Base-by-base conservation (phyloP, 768 basidiomycete genomes). In the Termitomyces sp. region DNA sequence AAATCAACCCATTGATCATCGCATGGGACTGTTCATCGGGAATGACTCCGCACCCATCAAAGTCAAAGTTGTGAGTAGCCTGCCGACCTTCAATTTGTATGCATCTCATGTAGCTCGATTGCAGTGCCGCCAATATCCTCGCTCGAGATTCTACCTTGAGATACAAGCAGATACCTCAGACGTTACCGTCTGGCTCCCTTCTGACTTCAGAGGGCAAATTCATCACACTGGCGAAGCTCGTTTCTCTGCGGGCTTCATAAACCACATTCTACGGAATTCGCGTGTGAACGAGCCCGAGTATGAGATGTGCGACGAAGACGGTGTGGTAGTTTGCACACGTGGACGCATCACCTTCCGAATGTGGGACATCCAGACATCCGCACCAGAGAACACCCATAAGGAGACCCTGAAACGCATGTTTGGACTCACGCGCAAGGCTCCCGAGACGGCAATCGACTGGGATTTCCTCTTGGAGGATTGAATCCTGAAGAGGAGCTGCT, bases 381-480 rank as follows among this genome's bases (percentile, higher is more conserved):
- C 81, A 46, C 84, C 87, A 20, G 89, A 91, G 68, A 82, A 79
- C 47, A 56, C 72, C 47, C 80, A 79, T 56, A 84, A 80, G 68
- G 89, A 90, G 71, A 72, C 77, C 2, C 68, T 85, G 62, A 86
- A 82, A 67, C 79, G 87, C 49, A 74, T 88, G 58, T 86, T 88
- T 66, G 75, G 84, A 43, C 81, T 81, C 68, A 64, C 75, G 11
- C 81, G 76, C 64, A 86, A 79, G 67, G 72, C 75, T 45, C 80
- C 82, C 7, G 83, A 81, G 65, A 78, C 78, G 13, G 56, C 74
- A 45, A 85, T 88, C 58, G 79, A 90, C 71, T 91, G 89, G 89
- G 89, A 91, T 68, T 90, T 87, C 70, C 73, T 91, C 57, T 77
- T 91, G 49, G 87, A 89, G 58, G 86, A 87, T 66, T 88, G 72